Percentiles rank a stretch among this genome's conserved stretches.
Conservation (phyloP, 495 filamentous ascomycete species). For the Daldinia caldariorum region DNA sequence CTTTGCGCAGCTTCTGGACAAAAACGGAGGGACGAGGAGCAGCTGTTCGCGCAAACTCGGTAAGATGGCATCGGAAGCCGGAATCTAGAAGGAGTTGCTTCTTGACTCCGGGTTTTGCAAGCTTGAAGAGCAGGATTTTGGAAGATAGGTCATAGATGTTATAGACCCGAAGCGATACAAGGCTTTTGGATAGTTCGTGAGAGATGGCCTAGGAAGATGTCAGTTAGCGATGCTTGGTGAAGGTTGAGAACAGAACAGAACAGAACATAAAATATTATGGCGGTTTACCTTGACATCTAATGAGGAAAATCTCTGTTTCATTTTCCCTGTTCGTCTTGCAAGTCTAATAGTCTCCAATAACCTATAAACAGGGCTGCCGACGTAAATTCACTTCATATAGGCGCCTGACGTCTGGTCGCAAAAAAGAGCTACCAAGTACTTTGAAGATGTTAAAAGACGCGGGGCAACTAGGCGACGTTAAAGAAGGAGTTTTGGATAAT, state of each 20-base stretch:
- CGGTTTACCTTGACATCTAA: constrained; percentile 81
- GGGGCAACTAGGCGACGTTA: neutral
- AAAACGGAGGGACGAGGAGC: constrained; percentile 84
- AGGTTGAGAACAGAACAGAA: neutral
- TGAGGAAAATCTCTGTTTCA: constrained; percentile 98
- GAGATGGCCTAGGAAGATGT: constrained; percentile 75
- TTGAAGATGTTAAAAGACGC: neutral
- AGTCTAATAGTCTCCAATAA: neutral
- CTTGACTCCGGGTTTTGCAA: constrained; percentile 83
- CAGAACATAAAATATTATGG: neutral
- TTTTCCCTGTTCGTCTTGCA: constrained; percentile 53
- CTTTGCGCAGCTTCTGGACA: constrained; percentile 84
- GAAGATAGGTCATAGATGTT: constrained; percentile 97
- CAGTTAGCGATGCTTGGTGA: constrained; percentile 20
- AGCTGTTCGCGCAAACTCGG: constrained; percentile 84
- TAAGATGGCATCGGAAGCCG: constrained; percentile 95
- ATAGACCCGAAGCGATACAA: constrained; percentile 80
- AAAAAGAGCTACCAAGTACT: neutral
- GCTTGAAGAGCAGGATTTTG: constrained; percentile 93
- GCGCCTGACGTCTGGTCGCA: neutral
- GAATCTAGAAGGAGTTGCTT: constrained; percentile 92
- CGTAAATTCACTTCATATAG: neutral
- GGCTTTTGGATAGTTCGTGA: constrained; percentile 81
- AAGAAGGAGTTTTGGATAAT: neutral
- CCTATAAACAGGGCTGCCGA: neutral